Conservation (phyloP, 139 green algal species). For the Micractinium conductrix region DNA sequence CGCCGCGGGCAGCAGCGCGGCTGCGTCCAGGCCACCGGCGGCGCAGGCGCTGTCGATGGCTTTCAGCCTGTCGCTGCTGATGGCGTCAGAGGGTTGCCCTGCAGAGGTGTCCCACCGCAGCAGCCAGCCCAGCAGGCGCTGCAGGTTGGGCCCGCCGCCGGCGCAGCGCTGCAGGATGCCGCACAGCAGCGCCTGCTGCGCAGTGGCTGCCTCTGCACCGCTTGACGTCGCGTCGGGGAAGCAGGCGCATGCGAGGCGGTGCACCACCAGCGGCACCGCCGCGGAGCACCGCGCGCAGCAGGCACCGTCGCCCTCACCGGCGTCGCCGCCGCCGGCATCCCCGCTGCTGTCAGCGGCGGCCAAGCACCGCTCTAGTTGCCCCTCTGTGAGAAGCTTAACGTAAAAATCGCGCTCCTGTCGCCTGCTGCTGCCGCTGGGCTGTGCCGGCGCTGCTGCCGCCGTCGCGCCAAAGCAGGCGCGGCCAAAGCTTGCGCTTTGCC, state of each 20-base stretch:
- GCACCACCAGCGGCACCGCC: conserved; percentile 29
- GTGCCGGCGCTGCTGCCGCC: background rate
- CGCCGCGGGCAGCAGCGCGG: background rate
- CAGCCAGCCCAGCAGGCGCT: conserved; percentile 31
- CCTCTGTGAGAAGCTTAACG: conserved; percentile 24
- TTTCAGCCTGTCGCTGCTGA: background rate
- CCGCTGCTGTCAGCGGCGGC: background rate
- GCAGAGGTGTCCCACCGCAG: conserved; percentile 28
- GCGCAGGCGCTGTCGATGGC: conserved; percentile 9
- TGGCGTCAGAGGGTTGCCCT: conserved; percentile 8
- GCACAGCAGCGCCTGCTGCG: conserved; percentile 11
- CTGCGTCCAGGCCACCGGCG: background rate
- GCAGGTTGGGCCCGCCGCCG: background rate
- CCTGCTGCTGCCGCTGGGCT: background rate
- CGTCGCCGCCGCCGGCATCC: too few species aligned
- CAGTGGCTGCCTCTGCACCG: background rate
- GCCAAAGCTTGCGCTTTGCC: background rate
- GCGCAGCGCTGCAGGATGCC: conserved; percentile 17
- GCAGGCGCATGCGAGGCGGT: conserved; percentile 34
- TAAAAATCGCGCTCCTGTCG: conserved; percentile 6
- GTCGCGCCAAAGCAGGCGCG: background rate
- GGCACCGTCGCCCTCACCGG: background rate
- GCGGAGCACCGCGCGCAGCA: background rate
- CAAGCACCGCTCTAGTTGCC: conserved; percentile 17
- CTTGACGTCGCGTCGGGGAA: background rate